Conservation (phyloP, 345 rosid species). For the Aegle marmelos region DNA sequence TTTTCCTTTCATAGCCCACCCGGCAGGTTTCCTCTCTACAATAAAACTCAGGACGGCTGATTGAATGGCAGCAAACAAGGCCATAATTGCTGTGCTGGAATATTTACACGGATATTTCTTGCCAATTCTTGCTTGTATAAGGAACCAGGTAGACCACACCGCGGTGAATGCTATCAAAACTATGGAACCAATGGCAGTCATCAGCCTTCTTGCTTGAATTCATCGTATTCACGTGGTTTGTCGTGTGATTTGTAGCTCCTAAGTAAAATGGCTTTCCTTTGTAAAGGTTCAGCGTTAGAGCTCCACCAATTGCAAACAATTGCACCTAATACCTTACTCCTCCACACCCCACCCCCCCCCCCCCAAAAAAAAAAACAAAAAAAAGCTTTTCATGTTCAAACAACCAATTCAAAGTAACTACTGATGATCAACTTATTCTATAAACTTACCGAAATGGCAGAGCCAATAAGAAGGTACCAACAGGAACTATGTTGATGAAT, state of each 20-base stretch:
- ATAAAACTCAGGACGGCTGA: constrained; percentile 42
- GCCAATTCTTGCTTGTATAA: constrained; percentile 51
- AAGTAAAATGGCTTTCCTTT: constrained; percentile 42
- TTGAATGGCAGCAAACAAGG: constrained; percentile 54
- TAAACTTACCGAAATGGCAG: constrained; percentile 48
- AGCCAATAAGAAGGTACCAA: constrained; percentile 60
- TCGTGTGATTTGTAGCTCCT: constrained; percentile 1
- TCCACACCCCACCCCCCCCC: too few relatives aligned
- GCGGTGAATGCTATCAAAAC: constrained; percentile 27
- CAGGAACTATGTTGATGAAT: constrained; percentile 60
- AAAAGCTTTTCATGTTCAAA: too few relatives aligned
- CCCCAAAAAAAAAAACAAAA: too few relatives aligned
- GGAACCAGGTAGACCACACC: constrained; percentile 52
- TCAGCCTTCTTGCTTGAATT: constrained; percentile 16
- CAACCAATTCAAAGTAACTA: not conserved
- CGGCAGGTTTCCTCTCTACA: constrained; percentile 27
- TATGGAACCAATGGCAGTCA: constrained; percentile 44
- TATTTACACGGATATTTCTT: constrained; percentile 49
- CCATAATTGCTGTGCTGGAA: constrained; percentile 57
- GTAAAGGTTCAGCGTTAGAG: constrained; percentile 48
- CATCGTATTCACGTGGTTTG: not conserved
- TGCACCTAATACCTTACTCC: constrained; percentile 46
- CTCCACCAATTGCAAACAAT: constrained; percentile 55
- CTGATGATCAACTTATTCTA: not conserved
- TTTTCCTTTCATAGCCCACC: constrained; percentile 47